Conservation (phyloP, 2,329 filamentous ascomycete species). For the Raffaelea albimanens region DNA sequence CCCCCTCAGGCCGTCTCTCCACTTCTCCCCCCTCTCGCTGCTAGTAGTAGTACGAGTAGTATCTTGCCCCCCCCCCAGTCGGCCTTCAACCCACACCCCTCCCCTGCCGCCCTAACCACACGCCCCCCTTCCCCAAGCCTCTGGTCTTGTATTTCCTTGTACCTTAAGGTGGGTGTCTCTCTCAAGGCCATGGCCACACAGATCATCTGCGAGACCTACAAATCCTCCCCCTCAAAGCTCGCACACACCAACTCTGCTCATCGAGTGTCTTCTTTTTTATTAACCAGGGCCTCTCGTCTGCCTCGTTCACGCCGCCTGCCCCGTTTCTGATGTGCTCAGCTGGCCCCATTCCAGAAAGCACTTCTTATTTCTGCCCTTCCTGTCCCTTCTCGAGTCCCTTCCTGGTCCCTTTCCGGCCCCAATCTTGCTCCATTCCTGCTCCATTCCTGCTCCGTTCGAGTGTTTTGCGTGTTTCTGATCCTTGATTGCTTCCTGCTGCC, state of each 20-base stretch:
- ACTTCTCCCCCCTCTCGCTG: constrained; percentile 1
- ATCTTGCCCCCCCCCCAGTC: background rate
- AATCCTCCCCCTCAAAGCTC: constrained; percentile 1
- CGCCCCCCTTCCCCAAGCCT: constrained; percentile 6
- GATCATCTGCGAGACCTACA: constrained; percentile 13
- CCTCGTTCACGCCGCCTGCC: constrained; percentile 7
- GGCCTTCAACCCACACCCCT: constrained; percentile 1
- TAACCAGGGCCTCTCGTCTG: constrained; percentile 9
- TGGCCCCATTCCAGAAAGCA: constrained; percentile 2
- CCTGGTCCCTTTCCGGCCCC: too few relatives aligned
- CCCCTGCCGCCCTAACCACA: background rate
- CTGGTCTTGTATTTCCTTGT: constrained; percentile 13
- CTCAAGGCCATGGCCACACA: constrained; percentile 6
- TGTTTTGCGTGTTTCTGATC: too few relatives aligned
- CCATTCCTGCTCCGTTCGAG: background rate
- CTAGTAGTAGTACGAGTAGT: background rate
- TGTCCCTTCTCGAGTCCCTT: too few relatives aligned
- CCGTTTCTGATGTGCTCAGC: constrained; percentile 10
- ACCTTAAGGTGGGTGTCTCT: constrained; percentile 8
- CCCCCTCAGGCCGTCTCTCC: background rate
- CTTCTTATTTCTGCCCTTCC: background rate
- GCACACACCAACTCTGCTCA: constrained; percentile 2
- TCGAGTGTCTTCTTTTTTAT: constrained; percentile 6
- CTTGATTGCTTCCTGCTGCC: too few relatives aligned
- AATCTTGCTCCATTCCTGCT: background rate